These are phyloP conservation scores for Helenozyma rhizophorensis DNA, from an alignment of 805 yeast genomes.

Conservation along the genomic window DNA sequence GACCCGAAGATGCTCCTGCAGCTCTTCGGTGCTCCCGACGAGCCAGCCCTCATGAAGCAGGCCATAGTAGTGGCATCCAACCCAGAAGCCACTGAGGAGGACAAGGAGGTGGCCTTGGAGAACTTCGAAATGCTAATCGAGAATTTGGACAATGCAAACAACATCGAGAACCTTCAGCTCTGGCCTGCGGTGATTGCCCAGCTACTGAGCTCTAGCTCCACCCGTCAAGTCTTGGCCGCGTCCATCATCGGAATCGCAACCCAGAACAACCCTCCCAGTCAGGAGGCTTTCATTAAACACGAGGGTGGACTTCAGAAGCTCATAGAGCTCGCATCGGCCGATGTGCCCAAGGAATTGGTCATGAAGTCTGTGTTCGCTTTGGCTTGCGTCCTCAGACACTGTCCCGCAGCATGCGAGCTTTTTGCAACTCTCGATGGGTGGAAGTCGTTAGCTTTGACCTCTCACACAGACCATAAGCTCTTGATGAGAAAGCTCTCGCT, in stretches of 20 bases:
- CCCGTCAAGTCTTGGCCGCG: conserved; percentile 55
- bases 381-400: conserved; percentile 69
- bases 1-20: conserved; percentile 78
- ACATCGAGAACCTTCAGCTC: conserved; percentile 73
- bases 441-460: conserved; percentile 39
- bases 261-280: conserved; percentile 81
- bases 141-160: conserved; percentile 91
- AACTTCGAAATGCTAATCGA: conserved; percentile 92
- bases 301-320: conserved; percentile 44
- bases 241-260: conserved; percentile 86
- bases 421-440: conserved; percentile 65
- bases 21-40: conserved; percentile 76
- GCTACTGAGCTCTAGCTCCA: conserved; percentile 35
- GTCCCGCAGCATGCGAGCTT: conserved; percentile 45
- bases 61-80: conserved; percentile 57
- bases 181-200: conserved; percentile 71
- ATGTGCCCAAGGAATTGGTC: conserved; percentile 29
- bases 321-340: conserved; percentile 36
- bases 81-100: conserved; percentile 57
- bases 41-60: conserved; percentile 81
- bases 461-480: conserved; percentile 30
- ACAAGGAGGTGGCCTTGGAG: conserved; percentile 74
- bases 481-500: conserved; percentile 54
- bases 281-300: conserved; percentile 56
- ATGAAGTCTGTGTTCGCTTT: conserved; percentile 76